Base-by-base conservation (phyloP, 306 rosid genomes). In the Urtica urens region DNA sequence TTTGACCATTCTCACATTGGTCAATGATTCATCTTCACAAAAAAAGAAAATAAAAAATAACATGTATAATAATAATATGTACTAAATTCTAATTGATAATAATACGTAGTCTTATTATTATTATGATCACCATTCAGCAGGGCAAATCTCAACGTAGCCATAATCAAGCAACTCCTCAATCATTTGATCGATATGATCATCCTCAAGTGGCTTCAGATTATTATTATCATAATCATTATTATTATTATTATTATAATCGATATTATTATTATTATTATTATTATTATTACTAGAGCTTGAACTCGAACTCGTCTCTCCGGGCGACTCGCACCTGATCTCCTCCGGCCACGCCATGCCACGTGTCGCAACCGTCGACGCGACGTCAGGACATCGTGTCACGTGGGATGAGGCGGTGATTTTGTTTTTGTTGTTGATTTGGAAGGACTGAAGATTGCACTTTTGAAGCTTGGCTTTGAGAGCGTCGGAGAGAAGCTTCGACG, bases 161-260 rank as follows among this genome's bases (percentile, higher is more conserved):
- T 62, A 82, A 59, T 85, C 53, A 65, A 80, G 84, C 72, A 85
- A 54, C 60, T 85, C 95, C 40, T 85, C 84, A 14, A 85, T 85
- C 95, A 85, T 85, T 43, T 85, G 93, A 69, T 85, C 93, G 0
- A 85, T 75, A 60, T 85, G 80, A 67, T 85, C 80, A 60, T 80
- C 95, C 62, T 85, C 76, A 66, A 85, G 95, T 14, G 76, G 79
- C 43, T 75, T 70, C 53, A 65, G 71, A 8, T 9, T n/a, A n/a
- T 64, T 67, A 25, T 63, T 72, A 11, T 59, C 40, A 3, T 35
- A 9, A 38, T 51, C 64, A 20, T 26, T 14, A 20, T 20, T 12
- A 38, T 17, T 12, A 38, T 20, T 12, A n/a, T 17, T 38, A 38
- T 20, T 5, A n/a, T n/a, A n/a, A n/a, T n/a, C n/a, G n/a, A n/a